These are phyloP conservation scores for Fusarium gaditjirri DNA, from an alignment of 2,329 filamentous ascomycete genomes.

Conservation along the genomic window DNA sequence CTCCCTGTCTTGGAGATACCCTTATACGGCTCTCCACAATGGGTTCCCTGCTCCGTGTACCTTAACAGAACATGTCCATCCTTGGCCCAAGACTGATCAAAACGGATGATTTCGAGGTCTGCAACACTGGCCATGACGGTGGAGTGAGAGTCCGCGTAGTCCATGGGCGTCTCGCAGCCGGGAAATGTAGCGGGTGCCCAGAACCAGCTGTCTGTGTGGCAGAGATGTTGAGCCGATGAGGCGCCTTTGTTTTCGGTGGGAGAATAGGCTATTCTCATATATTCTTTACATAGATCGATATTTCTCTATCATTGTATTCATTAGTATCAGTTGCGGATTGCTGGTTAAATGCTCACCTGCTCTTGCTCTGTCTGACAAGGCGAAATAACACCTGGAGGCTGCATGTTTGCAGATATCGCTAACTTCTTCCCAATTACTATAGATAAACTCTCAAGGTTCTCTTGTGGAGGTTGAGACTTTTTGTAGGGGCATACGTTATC, in stretches of 20 bases:
- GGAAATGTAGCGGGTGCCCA: slow-evolving; percentile 32
- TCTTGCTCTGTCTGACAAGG: slow-evolving; percentile 16
- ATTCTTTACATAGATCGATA: slow-evolving; percentile 22
- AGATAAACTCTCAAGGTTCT: too few species aligned
- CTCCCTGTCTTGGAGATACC: slow-evolving; percentile 32
- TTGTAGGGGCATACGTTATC: background rate
- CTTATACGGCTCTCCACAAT: slow-evolving; percentile 39
- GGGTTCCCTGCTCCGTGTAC: slow-evolving; percentile 40
- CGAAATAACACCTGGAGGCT: slow-evolving; percentile 4
- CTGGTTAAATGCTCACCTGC: background rate
- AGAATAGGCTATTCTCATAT: slow-evolving; percentile 32
- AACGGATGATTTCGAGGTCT: slow-evolving; percentile 36
- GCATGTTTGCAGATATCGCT: background rate
- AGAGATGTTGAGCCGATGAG: slow-evolving; percentile 23
- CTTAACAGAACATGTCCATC: slow-evolving; percentile 39
- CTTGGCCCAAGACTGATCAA: slow-evolving; percentile 41
- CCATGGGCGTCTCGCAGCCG: slow-evolving; percentile 30
- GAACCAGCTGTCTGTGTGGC: slow-evolving; percentile 32
- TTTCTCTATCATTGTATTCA: background rate
- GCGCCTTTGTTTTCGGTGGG: slow-evolving; percentile 23
- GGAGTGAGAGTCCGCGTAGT: slow-evolving; percentile 41
- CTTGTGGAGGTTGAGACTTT: background rate
- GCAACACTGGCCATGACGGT: slow-evolving; percentile 36
- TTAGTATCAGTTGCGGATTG: background rate
- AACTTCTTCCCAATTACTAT: background rate